These are phyloP conservation scores for Corinectria fuckeliana DNA, from an alignment of 2,329 filamentous ascomycete genomes.

Conservation along the genomic window DNA sequence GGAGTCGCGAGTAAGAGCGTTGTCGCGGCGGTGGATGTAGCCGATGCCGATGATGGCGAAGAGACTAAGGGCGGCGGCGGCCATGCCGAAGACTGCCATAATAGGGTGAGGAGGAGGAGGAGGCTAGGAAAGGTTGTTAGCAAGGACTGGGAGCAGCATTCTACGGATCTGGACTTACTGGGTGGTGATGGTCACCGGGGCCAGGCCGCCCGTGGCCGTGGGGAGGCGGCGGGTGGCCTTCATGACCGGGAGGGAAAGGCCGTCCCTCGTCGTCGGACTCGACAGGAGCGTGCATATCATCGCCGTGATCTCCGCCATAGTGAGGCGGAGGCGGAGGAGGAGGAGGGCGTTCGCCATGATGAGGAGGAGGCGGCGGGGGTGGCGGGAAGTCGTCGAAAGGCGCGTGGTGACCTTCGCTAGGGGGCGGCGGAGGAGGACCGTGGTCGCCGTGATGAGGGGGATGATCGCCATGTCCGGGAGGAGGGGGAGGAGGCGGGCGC, in stretches of 20 bases:
- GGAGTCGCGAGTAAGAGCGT: constrained; percentile 25
- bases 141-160: background rate
- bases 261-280: constrained; percentile 14
- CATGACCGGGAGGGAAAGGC: constrained; percentile 28
- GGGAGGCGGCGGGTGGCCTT: constrained; percentile 31
- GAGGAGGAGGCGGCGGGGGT: constrained; percentile 18
- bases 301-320: too few relatives aligned
- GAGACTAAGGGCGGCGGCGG: constrained; percentile 33
- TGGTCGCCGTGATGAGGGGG: constrained; percentile 20
- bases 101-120: constrained; percentile 23
- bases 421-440: background rate
- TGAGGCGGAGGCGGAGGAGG: constrained; percentile 29
- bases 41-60: constrained; percentile 35
- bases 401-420: constrained; percentile 15
- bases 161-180: constrained; percentile 20
- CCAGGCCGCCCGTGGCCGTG: constrained; percentile 15
- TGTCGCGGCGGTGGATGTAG: constrained; percentile 33
- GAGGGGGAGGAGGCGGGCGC: constrained; percentile 5
- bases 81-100: constrained; percentile 35
- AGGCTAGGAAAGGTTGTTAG: constrained; percentile 17
- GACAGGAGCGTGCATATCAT: too few relatives aligned
- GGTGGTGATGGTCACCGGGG: constrained; percentile 20
- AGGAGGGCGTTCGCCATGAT: constrained; percentile 40
- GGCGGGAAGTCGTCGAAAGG: constrained; percentile 40
- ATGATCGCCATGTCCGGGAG: constrained; percentile 38